These are phyloP conservation scores for Amylostereum chailletii DNA, from an alignment of 1,284 basidiomycete genomes.

Conservation along the genomic window DNA sequence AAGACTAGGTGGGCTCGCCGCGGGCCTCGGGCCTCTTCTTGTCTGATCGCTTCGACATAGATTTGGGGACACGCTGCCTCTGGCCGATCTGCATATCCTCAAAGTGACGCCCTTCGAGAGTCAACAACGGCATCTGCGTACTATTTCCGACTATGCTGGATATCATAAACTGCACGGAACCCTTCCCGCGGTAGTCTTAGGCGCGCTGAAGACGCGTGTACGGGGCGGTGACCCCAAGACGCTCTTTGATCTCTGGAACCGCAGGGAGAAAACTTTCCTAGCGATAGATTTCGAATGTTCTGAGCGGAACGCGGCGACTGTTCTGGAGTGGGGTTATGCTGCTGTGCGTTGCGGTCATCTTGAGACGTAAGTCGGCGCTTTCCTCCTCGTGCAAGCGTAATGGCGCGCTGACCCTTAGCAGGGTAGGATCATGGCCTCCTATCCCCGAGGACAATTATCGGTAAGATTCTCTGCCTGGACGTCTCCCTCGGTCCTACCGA, in stretches of 20 bases:
- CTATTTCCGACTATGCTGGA: constrained; percentile 56
- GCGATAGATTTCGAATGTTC: constrained; percentile 73
- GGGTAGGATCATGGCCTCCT: constrained; percentile 73
- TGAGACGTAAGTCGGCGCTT: constrained; percentile 45
- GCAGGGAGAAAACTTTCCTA: constrained; percentile 64
- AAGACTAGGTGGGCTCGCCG: constrained; percentile 47
- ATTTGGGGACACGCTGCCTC: constrained; percentile 65
- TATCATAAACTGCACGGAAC: constrained; percentile 72
- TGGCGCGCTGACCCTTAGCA: constrained; percentile 20
- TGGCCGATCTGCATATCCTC: constrained; percentile 63
- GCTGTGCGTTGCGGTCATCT: constrained; percentile 69
- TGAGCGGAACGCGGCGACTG: constrained; percentile 63
- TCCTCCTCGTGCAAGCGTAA: constrained; percentile 1
- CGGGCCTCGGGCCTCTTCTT: neutral
- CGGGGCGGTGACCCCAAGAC: constrained; percentile 61
- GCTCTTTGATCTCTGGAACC: constrained; percentile 63
- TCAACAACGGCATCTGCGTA: constrained; percentile 56
- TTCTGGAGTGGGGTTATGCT: constrained; percentile 76
- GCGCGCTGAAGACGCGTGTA: constrained; percentile 61
- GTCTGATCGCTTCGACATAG: constrained; percentile 22
- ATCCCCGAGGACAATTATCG: constrained; percentile 73
- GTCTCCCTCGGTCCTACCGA: neutral
- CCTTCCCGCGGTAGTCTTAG: constrained; percentile 62
- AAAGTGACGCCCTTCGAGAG: constrained; percentile 60
- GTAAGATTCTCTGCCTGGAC: constrained; percentile 26